phyloP scores from a whole-genome alignment of 2,329 filamentous ascomycete genomes.

The Diaporthe capsici region DNA sequence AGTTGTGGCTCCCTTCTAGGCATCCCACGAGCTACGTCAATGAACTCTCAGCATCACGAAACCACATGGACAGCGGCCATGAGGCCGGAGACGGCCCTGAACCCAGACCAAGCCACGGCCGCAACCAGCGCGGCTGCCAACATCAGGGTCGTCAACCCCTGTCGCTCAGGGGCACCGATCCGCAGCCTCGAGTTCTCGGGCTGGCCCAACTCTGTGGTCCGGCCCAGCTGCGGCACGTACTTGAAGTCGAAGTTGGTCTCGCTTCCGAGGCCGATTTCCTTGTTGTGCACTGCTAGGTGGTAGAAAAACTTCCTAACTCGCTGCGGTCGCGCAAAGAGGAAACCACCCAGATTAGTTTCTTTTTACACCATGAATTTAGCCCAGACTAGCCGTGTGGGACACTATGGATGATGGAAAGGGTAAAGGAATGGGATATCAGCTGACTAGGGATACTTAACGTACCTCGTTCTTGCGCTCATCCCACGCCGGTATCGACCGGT shows the following conservation, averaged over 20 bases:
- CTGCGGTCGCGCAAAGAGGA: constrained; percentile 39
- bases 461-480: constrained; percentile 64
- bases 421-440: neutral
- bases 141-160: constrained; percentile 61
- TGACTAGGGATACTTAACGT: neutral
- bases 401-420: neutral
- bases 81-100: constrained; percentile 41
- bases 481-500: constrained; percentile 54
- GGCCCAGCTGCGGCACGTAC: constrained; percentile 68
- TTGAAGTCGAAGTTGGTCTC: constrained; percentile 79
- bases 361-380: neutral
- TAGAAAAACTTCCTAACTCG: constrained; percentile 54
- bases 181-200: constrained; percentile 18
- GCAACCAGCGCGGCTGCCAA: constrained; percentile 51
- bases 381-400: neutral
- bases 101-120: constrained; percentile 48
- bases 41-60: neutral
- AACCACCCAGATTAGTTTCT: neutral
- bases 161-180: constrained; percentile 57
- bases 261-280: constrained; percentile 68
- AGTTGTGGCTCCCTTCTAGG: no score
- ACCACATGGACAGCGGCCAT: constrained; percentile 18
- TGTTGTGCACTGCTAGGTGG: constrained; percentile 72
- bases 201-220: constrained; percentile 49
- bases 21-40: neutral